A percentile compares a stretch with the other conserved stretches of the same genome.
Conservation (phyloP, 2,329 filamentous ascomycete genomes). For the Colletotrichum simmondsii region DNA sequence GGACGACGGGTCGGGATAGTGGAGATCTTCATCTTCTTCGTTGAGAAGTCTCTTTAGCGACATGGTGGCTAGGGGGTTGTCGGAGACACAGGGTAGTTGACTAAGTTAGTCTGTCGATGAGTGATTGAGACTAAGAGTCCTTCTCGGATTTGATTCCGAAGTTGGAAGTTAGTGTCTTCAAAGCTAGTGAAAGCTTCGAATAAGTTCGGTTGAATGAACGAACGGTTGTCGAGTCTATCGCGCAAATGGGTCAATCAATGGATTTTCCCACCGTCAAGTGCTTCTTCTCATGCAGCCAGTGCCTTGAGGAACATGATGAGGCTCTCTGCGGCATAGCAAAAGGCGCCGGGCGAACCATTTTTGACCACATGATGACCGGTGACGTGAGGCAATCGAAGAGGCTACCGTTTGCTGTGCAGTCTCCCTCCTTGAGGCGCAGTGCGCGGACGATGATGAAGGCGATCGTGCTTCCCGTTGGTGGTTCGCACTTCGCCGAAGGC, state of each 20-base stretch:
- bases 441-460: slow-evolving; percentile 16
- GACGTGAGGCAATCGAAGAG: slow-evolving; percentile 26
- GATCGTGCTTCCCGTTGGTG: slow-evolving; percentile 20
- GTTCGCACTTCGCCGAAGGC: slow-evolving; percentile 11
- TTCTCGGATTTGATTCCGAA: neutral
- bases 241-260: neutral
- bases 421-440: slow-evolving; percentile 25
- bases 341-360: slow-evolving; percentile 27
- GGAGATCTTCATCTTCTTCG: slow-evolving; percentile 23
- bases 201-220: neutral
- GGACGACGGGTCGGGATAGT: slow-evolving; percentile 22
- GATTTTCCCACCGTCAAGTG: neutral
- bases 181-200: neutral
- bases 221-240: neutral
- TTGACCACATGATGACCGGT: slow-evolving; percentile 15
- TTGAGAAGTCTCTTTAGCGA: slow-evolving; percentile 33
- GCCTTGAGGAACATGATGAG: neutral
- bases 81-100: neutral
- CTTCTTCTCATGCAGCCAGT: slow-evolving; percentile 8
- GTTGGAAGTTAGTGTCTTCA: too few species aligned
- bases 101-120: neutral
- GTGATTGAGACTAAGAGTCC: neutral
- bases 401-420: slow-evolving; percentile 13
- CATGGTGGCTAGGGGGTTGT: neutral
- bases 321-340: slow-evolving; percentile 1